Percentiles rank a stretch among this genome's conserved stretches.
These are phyloP conservation scores for Penicillium sp. DNA, from an alignment of 2,329 filamentous ascomycete genomes.

Conservation along the genomic window DNA sequence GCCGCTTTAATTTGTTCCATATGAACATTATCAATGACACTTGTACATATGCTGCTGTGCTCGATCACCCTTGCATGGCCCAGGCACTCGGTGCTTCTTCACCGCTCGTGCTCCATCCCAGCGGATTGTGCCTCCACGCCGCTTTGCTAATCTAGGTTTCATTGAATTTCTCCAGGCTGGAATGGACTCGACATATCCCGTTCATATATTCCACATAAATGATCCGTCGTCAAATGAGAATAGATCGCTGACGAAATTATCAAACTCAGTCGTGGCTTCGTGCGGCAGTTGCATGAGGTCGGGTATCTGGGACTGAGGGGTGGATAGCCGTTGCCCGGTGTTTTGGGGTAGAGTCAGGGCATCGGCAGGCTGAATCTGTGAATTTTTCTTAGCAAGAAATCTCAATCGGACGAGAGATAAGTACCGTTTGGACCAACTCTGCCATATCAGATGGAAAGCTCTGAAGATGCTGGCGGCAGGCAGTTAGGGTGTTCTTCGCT, in stretches of 20 bases:
- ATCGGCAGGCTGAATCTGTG: constrained; percentile 13
- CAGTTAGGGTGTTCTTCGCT: constrained; percentile 30
- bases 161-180: not conserved
- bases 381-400: constrained; percentile 5
- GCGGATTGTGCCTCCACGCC: constrained; percentile 9
- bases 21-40: no score
- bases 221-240: constrained; percentile 31
- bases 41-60: no score
- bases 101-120: constrained; percentile 3
- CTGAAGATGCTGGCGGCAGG: constrained; percentile 28
- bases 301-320: constrained; percentile 17
- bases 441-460: constrained; percentile 1
- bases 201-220: constrained; percentile 27
- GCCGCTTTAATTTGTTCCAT: no score
- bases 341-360: constrained; percentile 5
- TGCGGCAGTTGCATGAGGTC: constrained; percentile 20
- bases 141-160: not conserved
- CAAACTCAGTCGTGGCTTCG: constrained; percentile 24
- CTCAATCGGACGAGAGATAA: not conserved
- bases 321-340: not conserved
- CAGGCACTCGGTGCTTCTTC: constrained; percentile 6
- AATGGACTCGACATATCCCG: not conserved
- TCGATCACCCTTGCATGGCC: no score
- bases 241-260: constrained; percentile 25
- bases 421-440: constrained; percentile 16